Evolutionary conservation across 1,284 basidiomycete species (phyloP), one percentile per base, ranked within the genome.

Genomic region (Moesziomyces sp.): DNA sequence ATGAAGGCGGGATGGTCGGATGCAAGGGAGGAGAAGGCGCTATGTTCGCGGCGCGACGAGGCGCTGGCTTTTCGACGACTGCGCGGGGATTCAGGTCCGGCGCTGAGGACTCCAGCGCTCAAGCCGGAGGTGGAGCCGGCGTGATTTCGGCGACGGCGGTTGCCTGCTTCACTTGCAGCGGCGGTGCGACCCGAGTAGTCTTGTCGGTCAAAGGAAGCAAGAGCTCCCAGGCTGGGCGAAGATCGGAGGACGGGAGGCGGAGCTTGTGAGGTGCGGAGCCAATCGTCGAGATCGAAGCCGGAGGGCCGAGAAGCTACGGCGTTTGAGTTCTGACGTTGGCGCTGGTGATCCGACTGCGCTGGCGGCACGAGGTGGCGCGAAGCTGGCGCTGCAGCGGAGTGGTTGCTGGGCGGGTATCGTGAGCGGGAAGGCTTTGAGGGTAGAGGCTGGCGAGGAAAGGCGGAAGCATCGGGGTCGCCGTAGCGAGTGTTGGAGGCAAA

Each of bases 161-260:
- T 73, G 30, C 74, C 74, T 23, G 70, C 67, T n/a, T 74, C 74
- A 47, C 74, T 76, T 33, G 69, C 28, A 16, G 70, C 64, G 18
- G 57, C 59, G 18, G 61, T 46, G 23, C 70, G 64, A 21, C 35
- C 38, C 0, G 46, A 44, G 18, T 57, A 57, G 7, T 69, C 46
- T 5, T 53, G 23, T 4, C 48, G 57, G 19, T 67, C 69, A 18
- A 56, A 53, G 0, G 71, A 56, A 1, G 68, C 58, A 16, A 74
- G 56, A 5, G 70, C 46, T 5, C 70, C 62, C 11, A 78, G 62
- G 50, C 60, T 70, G 33, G 72, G 59, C 8, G 71, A 77, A 3
- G 65, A 49, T 30, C 49, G 35, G 18, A 68, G 48, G 13, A 48
- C 49, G 3, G 56, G 35, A 4, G 71, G 26, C 8, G 26, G 50